These are phyloP conservation scores for Lignosus rhinocerotis DNA, from an alignment of 1,284 basidiomycete species.

Conservation along the genomic window DNA sequence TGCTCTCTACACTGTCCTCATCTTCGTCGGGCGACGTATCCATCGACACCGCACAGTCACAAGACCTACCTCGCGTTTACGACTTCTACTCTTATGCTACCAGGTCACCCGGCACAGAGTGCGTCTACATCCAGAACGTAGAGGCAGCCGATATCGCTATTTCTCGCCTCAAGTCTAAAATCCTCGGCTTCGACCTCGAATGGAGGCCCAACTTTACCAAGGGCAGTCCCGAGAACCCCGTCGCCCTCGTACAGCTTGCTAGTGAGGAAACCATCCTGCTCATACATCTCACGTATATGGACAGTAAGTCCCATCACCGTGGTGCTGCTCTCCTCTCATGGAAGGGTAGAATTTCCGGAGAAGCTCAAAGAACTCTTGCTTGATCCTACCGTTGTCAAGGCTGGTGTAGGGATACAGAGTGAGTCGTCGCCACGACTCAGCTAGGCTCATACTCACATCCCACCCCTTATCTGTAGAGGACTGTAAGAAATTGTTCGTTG, in stretches of 20 bases:
- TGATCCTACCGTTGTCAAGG: conserved; percentile 53
- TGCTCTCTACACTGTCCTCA: background rate
- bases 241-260: conserved; percentile 71
- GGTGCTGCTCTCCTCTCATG: background rate
- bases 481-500: conserved; percentile 59
- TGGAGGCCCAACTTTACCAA: conserved; percentile 64
- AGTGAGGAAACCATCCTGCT: conserved; percentile 53
- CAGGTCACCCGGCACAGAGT: conserved; percentile 26
- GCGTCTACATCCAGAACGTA: conserved; percentile 30
- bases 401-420: conserved; percentile 73
- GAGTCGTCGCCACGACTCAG: conserved; percentile 24
- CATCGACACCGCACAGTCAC: background rate
- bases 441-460: background rate
- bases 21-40: conserved; percentile 6
- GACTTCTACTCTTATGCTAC: conserved; percentile 28
- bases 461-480: conserved; percentile 47
- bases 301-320: conserved; percentile 39
- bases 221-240: conserved; percentile 56
- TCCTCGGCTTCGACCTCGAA: conserved; percentile 70
- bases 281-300: conserved; percentile 64
- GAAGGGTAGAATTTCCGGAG: conserved; percentile 51
- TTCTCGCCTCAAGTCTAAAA: conserved; percentile 21
- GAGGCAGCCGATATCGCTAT: conserved; percentile 28
- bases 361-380: conserved; percentile 51
- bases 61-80: conserved; percentile 22